Evolutionary conservation across 176 grass and related monocot species (phyloP), one percentile per base, ranked within the genome.

Genomic region (Rhynchospora breviuscula): DNA sequence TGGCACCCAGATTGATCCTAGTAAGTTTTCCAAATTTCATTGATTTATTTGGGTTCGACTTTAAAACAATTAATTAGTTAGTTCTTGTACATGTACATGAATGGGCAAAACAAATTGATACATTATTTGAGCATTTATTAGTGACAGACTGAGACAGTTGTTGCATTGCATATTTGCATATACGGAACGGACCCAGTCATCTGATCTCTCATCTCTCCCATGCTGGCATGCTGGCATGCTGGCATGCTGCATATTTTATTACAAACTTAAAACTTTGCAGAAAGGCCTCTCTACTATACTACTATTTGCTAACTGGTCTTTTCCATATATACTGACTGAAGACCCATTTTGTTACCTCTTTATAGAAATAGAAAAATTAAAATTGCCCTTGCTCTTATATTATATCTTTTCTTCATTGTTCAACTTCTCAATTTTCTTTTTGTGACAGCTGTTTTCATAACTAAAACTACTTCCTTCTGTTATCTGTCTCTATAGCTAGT

Each of bases 1-100:
- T 78, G 93, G 96, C 91, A 90, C 91, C 1, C 91, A 93, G 89
- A 93, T 78, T 4, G 96, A 99, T 63, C 84, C 84, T 3, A 89
- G 95, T 97, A 91, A 88, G 89, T 29, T 84, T 17, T 19, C 12
- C 10, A 29, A 81, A 7, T 45, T 23, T 59, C 1, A 56, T 49
- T 12, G 26, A 1, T 29, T 29, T 0, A 29, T 29, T 1, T 29
- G 26, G 26, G 26, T 29, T 29, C 26, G 1, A 29, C 26, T 29
- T 29, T 1, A 29, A 29, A 29, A 29, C 26, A 29, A 29, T 29
- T 29, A 29, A 29, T 29, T 29, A 29, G 1, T 29, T 29, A 29
- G 1, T 29, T 29, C 26, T 29, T 29, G 1, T 29, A 29, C 26
- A 29, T 29, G 26, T 29, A 29, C 26, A 29, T 29, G 26, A 29